phyloP scores from a whole-genome alignment of 2,329 filamentous ascomycete species.

The Rachicladosporium sp. region DNA sequence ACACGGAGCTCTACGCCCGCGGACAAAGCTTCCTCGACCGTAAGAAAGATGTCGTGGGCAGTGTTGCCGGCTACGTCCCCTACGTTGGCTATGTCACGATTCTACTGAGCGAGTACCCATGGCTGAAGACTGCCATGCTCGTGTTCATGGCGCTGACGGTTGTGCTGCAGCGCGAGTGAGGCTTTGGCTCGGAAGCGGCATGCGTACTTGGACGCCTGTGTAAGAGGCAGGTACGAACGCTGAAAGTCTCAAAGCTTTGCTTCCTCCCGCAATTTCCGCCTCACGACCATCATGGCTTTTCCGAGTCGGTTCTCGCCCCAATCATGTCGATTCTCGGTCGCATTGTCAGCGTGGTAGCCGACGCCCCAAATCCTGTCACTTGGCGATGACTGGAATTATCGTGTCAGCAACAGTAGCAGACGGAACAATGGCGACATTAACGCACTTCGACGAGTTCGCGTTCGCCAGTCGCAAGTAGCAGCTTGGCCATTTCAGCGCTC shows the following conservation, averaged over 20 bases:
- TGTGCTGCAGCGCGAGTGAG: constrained; percentile 74
- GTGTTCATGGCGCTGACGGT: constrained; percentile 92
- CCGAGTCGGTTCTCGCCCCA: constrained; percentile 58
- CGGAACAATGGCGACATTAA: neutral
- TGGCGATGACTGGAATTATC: constrained; percentile 28
- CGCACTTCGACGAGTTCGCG: constrained; percentile 51
- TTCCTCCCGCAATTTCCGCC: constrained; percentile 38
- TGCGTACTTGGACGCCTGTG: no score
- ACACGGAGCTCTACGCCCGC: constrained; percentile 77
- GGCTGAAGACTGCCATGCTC: constrained; percentile 90
- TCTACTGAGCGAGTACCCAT: constrained; percentile 85
- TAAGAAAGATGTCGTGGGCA: constrained; percentile 74
- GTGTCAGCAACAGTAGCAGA: constrained; percentile 1
- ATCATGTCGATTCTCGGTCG: constrained; percentile 31
- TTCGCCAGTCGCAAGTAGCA: constrained; percentile 47
- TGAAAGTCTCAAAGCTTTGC: no score
- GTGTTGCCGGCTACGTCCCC: constrained; percentile 80
- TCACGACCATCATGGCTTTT: constrained; percentile 48
- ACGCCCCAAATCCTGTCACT: constrained; percentile 55
- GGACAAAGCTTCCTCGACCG: constrained; percentile 80
- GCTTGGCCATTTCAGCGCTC: constrained; percentile 32
- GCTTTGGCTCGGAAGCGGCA: neutral
- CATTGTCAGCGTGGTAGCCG: constrained; percentile 43
- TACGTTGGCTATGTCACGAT: constrained; percentile 97
- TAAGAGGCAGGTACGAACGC: no score